Conservation (phyloP, 108 stramenopile genomes). For the Bacterosira constricta region DNA sequence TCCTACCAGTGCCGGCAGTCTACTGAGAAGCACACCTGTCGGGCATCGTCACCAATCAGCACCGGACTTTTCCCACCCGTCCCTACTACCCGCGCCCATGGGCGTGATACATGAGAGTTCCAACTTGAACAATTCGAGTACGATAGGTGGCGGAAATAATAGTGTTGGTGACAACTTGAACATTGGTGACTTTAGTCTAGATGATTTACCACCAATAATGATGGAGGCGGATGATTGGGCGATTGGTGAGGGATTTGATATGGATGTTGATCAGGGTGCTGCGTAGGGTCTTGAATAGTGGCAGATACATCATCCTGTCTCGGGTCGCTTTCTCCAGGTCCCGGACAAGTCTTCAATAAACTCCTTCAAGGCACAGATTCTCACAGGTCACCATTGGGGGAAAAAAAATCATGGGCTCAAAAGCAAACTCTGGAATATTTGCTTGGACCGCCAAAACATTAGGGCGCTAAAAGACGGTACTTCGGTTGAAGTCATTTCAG, state of each 20-base stretch:
- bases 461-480: no score
- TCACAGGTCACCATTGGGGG: no score
- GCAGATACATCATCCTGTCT: background rate
- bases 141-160: no score
- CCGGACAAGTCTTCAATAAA: no score
- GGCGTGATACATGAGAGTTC: background rate
- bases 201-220: slow-evolving; percentile 32
- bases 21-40: no score
- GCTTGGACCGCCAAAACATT: no score
- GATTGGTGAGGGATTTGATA: slow-evolving; percentile 41
- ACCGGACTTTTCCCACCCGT: slow-evolving; percentile 12
- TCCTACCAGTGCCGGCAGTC: slow-evolving; percentile 4
- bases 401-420: no score
- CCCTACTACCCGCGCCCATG: background rate
- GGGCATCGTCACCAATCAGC: slow-evolving; percentile 35
- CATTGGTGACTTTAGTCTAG: slow-evolving; percentile 23
- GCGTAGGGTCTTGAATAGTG: background rate
- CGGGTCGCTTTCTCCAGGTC: background rate
- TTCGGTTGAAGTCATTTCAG: no score
- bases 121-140: no score
- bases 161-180: no score
- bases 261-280: background rate
- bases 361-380: no score
- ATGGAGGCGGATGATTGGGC: slow-evolving; percentile 45
- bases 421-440: no score